Base-by-base conservation (phyloP, 805 yeast genomes). In the Debaryomyces hansenii region DNA sequence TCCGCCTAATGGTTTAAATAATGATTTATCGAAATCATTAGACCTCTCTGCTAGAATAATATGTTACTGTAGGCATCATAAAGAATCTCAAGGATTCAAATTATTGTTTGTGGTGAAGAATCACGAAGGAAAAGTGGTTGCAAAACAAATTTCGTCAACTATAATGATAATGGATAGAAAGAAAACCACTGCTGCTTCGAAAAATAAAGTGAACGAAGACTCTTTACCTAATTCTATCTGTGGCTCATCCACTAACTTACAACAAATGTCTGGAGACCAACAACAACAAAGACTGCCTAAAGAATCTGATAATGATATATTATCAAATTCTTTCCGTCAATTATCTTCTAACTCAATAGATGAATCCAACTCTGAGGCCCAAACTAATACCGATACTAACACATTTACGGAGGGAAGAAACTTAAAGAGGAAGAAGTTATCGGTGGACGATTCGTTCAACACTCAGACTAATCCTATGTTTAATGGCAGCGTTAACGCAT, bases 11-110 rank as follows among this genome's bases (percentile, higher is more conserved):
- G 74, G 74, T n/a, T 59, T 71, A 51, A 56, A 58, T 42, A 60
- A 55, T 34, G 60, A 56, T 50, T 38, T 60, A 47, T 51, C 59
- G 12, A 76, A 74, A 52, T 61, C 72, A 2, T 59, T 80, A 34
- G 83, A 80, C 37, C 58, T 80, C 29, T 66, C 78, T 32, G 80
- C 96, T 20, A 80, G 99, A 66, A 82, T 94, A 36, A 92, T 92
- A 8, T 92, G 99, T 66, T 92, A 94, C 64, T 94, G 98, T 69
- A 82, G 98, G 53, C 99, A 94, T 66, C 99, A 94, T 66, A 82
- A 83, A 53, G 96, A 91, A 51, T 72, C 84, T n/a, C 78, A 78
- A 35, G 99, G 99, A 1, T 92, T 91, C 71, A 82, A 81, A 58
- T 70, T 87, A 34, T 67, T 88, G 39, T 81, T 88, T 51, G 80